Evolutionary conservation across 345 rosid species (phyloP).

Genomic region (Rhodomyrtus tomentosa): DNA sequence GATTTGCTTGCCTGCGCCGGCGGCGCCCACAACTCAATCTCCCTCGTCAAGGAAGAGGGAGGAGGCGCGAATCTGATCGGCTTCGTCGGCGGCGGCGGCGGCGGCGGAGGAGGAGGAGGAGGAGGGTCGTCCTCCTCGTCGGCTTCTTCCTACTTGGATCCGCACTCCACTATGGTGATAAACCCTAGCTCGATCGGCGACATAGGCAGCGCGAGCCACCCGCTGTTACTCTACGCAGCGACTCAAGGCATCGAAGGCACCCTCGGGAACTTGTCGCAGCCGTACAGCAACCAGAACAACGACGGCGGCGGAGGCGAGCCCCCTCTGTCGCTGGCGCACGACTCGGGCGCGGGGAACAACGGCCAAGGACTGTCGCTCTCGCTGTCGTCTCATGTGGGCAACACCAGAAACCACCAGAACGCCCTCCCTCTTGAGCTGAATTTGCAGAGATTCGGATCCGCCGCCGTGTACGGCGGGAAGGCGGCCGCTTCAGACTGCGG

Average conservation of each 20-base stretch:
- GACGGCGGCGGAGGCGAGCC: conserved; percentile 22
- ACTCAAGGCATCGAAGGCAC: conserved; percentile 26
- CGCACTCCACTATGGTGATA: conserved; percentile 25
- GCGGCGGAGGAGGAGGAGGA: background rate
- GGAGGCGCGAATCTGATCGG: conserved; percentile 22
- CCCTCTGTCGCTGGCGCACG: conserved; percentile 16
- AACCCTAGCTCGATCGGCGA: conserved; percentile 42
- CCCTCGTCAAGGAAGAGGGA: conserved; percentile 32
- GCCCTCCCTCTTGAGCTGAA: conserved; percentile 37
- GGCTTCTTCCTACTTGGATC: conserved; percentile 27
- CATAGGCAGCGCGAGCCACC: conserved; percentile 4
- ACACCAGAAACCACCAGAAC: conserved; percentile 6
- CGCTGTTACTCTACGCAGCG: conserved; percentile 35
- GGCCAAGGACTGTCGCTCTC: conserved; percentile 50
- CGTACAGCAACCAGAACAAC: background rate
- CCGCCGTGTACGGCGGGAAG: conserved; percentile 10
- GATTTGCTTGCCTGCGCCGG: conserved; percentile 29
- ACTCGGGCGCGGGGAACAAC: background rate
- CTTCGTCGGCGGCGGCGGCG: conserved; percentile 22
- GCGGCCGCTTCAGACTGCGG: conserved; percentile 16
- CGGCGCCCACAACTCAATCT: conserved; percentile 4
- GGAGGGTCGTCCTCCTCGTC: conserved; percentile 15
- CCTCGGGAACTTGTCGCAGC: conserved; percentile 30
- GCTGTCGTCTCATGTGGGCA: conserved; percentile 38
- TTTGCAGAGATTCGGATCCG: conserved; percentile 32